Conservation (phyloP, 169 alveolate species). For the Ichthyophthirius multifiliis region DNA sequence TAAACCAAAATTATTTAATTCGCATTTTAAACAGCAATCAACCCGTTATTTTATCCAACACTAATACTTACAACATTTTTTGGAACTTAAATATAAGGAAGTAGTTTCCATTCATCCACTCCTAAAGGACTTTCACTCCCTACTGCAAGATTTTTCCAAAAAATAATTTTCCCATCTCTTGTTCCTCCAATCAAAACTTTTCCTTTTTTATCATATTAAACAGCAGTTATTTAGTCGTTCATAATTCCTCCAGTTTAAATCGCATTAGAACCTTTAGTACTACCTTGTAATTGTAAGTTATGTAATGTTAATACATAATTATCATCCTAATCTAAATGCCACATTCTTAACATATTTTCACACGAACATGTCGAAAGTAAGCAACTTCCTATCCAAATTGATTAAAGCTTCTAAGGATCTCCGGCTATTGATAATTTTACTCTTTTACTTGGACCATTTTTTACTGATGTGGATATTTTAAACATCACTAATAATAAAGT, state of each 20-base stretch:
- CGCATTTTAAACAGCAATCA: constrained; percentile 20
- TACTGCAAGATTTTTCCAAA: constrained; percentile 78
- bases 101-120: constrained; percentile 77
- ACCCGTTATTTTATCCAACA: constrained; percentile 30
- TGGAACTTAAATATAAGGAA: constrained; percentile 42
- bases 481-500: constrained; percentile 76
- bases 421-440: constrained; percentile 86
- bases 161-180: constrained; percentile 67
- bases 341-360: constrained; percentile 83
- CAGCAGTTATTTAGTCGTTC: constrained; percentile 66
- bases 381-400: constrained; percentile 84
- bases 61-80: constrained; percentile 5
- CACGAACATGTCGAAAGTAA: constrained; percentile 82
- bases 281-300: constrained; percentile 50
- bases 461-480: constrained; percentile 68
- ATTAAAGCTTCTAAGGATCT: constrained; percentile 71
- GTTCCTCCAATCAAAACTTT: constrained; percentile 69
- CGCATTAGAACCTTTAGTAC: constrained; percentile 13
- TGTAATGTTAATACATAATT: constrained; percentile 77
- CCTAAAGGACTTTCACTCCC: constrained; percentile 68
- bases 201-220: constrained; percentile 62
- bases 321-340: constrained; percentile 84
- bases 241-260: constrained; percentile 42
- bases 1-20: constrained; percentile 18
- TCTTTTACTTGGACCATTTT: constrained; percentile 77